phyloP scores from a whole-genome alignment of 176 grass and related monocot species.

The Oropetium thomaeum region DNA sequence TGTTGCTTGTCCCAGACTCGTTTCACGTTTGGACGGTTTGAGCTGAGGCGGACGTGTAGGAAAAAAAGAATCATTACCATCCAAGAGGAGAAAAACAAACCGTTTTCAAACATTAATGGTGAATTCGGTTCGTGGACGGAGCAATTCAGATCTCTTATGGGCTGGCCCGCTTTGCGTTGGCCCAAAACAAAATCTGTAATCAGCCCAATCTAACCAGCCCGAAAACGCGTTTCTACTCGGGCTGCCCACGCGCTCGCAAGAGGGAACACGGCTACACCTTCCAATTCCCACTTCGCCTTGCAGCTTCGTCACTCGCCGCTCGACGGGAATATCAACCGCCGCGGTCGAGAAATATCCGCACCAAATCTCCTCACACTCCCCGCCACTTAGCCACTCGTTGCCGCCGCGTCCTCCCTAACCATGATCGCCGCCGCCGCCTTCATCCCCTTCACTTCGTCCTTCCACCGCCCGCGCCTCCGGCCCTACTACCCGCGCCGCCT shows the following conservation, averaged over 20 bases:
- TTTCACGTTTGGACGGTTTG: too few species aligned
- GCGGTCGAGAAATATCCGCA: conserved; percentile 31
- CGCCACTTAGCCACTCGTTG: conserved; percentile 16
- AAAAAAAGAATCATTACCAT: too few species aligned
- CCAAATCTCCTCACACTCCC: conserved; percentile 6
- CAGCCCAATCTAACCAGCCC: neutral
- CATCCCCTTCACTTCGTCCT: conserved; percentile 31
- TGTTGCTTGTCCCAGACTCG: neutral
- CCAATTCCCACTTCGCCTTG: neutral
- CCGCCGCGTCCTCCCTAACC: neutral
- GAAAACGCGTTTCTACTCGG: neutral
- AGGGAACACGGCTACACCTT: neutral
- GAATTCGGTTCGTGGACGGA: too few species aligned
- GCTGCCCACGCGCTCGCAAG: neutral
- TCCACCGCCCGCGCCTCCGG: conserved; percentile 40
- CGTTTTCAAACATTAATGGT: too few species aligned
- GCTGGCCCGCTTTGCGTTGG: neutral
- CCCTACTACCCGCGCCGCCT: neutral
- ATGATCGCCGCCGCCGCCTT: conserved; percentile 30
- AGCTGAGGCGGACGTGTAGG: neutral
- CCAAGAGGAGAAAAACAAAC: neutral
- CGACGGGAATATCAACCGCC: conserved; percentile 31
- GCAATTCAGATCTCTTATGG: neutral
- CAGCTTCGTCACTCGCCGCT: too few species aligned
- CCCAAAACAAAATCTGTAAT: neutral